Evolutionary conservation across 2,329 filamentous ascomycete genomes (phyloP), one percentile per base, ranked within the genome.

Genomic region (Fusarium sp.): DNA sequence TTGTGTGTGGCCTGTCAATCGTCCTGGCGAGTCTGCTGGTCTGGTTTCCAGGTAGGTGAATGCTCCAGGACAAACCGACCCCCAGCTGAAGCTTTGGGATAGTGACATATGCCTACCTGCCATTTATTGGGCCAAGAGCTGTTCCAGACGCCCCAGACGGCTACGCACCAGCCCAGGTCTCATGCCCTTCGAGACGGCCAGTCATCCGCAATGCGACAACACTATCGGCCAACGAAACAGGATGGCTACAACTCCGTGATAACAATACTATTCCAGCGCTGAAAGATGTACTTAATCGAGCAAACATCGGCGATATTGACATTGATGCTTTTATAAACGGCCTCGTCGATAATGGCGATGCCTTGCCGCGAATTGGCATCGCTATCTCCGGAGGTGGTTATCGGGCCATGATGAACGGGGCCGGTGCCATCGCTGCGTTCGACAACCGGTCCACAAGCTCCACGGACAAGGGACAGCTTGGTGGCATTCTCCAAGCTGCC

Each of bases 301-400:
- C 93, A 76, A 90, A 90, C 72, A 94, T 97, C 66, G 81, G 87
- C 6, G 90, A 87, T 63, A 94, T 97, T 66, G 91, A 97, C 81
- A 91, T 90, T 4, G 84, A 84, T 4, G 79, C 83, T 1, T 98
- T 95, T 80, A 89, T 98, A 76, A 87, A 91, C 63, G 84, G 84
- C 69, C 83, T 90, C 69, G 82, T 89, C 33, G 91, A 92, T 81
- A 94, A 95, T 80, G 92, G 72, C 90, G 92, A 38, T 6, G 71
- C 76, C 20, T 75, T 84, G 22, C 85, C 85, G 11, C 84, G 83
- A 72, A 91, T 96, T 71, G 94, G 85, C 12, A 90, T 96, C 71
- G 93, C 94, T 6, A 85, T 92, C 37, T 95, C 93, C 0, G 94
- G 94, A 8, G 94, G 94, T 77, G 94, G 94, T 27, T 97, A 95